Base-by-base conservation (phyloP, 1,139 yeast genomes). In the Geotrichum bryndzae region DNA sequence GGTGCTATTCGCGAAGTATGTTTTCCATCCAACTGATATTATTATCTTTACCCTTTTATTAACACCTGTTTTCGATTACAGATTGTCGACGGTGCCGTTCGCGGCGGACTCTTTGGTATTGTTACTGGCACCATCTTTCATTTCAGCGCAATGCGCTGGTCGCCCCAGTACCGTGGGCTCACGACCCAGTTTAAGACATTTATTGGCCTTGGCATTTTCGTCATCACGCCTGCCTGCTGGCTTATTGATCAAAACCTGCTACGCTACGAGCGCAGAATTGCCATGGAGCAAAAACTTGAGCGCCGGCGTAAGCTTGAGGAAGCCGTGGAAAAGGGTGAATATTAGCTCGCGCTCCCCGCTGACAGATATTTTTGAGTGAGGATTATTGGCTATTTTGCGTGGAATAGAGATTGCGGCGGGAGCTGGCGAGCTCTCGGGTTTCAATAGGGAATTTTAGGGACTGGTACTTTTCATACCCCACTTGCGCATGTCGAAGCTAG, bases 1-100 rank as follows among this genome's bases (percentile, higher is more conserved):
- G 74, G 73, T 4, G 75, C 75, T 25, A 62, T 67, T 13, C 65
- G 69, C 51, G 70, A 67, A 46, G 73, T 71, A 66, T n/a, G 73
- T 54, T 18, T 18, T 58, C 23, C 6, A 22, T n/a, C 35, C 46
- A 18, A n/a, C 22, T n/a, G 13, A 2, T 29, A 2, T 8, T 38
- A 53, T 50, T 18, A 50, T 22, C 50, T 8, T 35, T 38, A 29
- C 18, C 33, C 18, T 8, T 3, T 6, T 3, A 38, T 53, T 23
- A 13, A 13, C 22, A 35, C n/a, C n/a, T 41, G 11, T n/a, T 18
- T 41, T 41, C n/a, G 6, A 41, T n/a, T 41, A 15, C 52, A 70
- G 73, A 70, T 72, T 56, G 61, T 68, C 52, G 60, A 61, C 7
- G 70, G 69, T 53, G 71, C 72, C 11, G 38, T 69, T 13, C 63